Base-by-base conservation (phyloP, 257 asterid species). In the Parsonsia alboflavescens region DNA sequence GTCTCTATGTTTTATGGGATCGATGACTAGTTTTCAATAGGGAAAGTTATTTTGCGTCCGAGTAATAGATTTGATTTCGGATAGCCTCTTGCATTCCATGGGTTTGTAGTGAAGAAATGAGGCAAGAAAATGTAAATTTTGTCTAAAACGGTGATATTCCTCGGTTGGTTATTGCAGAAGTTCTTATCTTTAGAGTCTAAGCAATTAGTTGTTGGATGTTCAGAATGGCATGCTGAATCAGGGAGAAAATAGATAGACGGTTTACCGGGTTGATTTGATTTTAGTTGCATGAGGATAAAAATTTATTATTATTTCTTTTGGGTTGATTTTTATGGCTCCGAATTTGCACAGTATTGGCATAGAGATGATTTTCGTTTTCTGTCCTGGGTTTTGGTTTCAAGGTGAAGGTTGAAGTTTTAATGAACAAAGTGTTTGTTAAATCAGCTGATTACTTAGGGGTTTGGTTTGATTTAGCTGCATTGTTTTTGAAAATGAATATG, bases 381-480 rank as follows among this genome's bases (percentile, higher is more conserved):
- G 22, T 30, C 9, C 22, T 12, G 72, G 78, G 8, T 65, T 13
- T 3, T 10, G 46, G 33, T 41, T 6, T 42, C 15, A 6, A 39
- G 30, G 15, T 5, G 22, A 11, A n/a, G 28, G 39, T 46, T 45
- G 46, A 30, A 50, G 26, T 13, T 74, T 30, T 11, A n/a, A 15
- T n/a, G 53, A 46, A 33, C 24, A 45, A 44, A 49, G 58, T 70
- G 19, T 70, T n/a, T 7, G 57, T 52, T 46, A 36, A 41, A 54
- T 46, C 57, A 17, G 49, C 10, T 16, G 57, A 45, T 26, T 49
- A 28, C 16, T 48, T 21, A 1, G 50, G 70, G 13, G 41, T 45
- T 22, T 71, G 11, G 10, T 63, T 58, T 63, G 79, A 57, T 68
- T 57, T 16, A 56, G 70, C 75, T 76, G 70, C 70, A 44, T 46